phyloP scores from a whole-genome alignment of 78 protist genomes.

The Dictyostelium purpureum region DNA sequence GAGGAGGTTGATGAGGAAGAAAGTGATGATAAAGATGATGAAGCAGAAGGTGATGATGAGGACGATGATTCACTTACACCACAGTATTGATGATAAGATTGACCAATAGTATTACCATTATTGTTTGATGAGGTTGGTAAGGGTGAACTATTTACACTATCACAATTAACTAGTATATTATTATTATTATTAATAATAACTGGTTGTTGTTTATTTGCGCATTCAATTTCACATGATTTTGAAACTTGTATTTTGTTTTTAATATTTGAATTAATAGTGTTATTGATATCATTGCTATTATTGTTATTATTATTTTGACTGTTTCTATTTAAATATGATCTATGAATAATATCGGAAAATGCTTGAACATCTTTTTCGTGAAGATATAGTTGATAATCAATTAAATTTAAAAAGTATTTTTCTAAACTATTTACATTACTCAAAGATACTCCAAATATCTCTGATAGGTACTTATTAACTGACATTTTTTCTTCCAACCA shows the following conservation, averaged over 20 bases:
- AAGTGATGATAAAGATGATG: background rate
- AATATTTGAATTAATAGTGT: background rate
- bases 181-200: background rate
- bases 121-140: background rate
- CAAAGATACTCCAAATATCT: conserved; percentile 47
- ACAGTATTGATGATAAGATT: background rate
- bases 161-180: background rate
- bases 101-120: background rate
- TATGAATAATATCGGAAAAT: conserved; percentile 37
- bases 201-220: background rate
- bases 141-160: conserved; percentile 35
- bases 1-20: background rate
- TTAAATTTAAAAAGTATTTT: conserved; percentile 11
- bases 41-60: background rate
- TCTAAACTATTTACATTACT: conserved; percentile 16
- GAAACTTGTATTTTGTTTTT: background rate
- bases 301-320: background rate
- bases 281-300: background rate
- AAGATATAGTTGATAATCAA: conserved; percentile 57
- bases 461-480: conserved; percentile 60
- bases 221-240: no score
- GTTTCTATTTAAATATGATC: conserved; percentile 3
- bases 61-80: background rate
- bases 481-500: conserved; percentile 77
- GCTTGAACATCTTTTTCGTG: conserved; percentile 42